Percentiles rank a stretch among this genome's conserved stretches.
These are phyloP conservation scores for Moringa oleifera DNA, from an alignment of 345 rosid genomes.

Conservation along the genomic window DNA sequence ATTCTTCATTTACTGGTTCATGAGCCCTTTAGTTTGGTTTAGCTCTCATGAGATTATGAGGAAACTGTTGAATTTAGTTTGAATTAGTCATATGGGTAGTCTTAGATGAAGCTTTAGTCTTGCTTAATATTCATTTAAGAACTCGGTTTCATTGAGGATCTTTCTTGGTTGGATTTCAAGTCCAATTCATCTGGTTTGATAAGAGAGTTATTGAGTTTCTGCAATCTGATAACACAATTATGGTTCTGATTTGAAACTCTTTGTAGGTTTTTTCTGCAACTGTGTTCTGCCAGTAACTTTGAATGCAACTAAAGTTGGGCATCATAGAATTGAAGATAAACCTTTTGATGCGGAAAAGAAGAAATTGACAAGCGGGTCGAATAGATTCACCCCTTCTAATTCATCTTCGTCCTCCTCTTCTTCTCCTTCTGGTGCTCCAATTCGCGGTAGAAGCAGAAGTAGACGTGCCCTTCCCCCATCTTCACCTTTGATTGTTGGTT, in stretches of 20 bases:
- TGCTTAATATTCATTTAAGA: neutral
- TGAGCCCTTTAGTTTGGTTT: neutral
- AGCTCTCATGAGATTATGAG: no score
- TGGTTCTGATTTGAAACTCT: conserved; percentile 2
- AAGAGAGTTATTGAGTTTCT: conserved; percentile 15
- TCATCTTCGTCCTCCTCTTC: conserved; percentile 60
- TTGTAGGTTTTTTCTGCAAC: conserved; percentile 72
- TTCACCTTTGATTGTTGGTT: conserved; percentile 42
- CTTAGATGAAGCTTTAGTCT: neutral
- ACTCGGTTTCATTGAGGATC: neutral
- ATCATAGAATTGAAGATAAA: conserved; percentile 59
- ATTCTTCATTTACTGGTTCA: neutral
- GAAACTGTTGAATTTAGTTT: neutral
- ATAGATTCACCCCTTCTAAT: conserved; percentile 32
- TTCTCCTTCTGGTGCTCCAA: conserved; percentile 42
- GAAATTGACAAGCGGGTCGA: conserved; percentile 47
- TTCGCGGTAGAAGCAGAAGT: conserved; percentile 71
- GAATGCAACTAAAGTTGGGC: conserved; percentile 54
- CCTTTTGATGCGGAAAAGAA: conserved; percentile 54
- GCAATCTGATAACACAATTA: neutral
- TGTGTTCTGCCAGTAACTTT: conserved; percentile 87
- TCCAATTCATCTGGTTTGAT: neutral
- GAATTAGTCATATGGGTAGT: neutral
- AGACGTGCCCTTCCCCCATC: conserved; percentile 56
- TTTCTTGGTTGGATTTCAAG: neutral